Percentiles rank a stretch among this genome's conserved stretches.
phyloP scores from a whole-genome alignment of 2,329 filamentous ascomycete species.

The Hymenoscyphus fructigenus region DNA sequence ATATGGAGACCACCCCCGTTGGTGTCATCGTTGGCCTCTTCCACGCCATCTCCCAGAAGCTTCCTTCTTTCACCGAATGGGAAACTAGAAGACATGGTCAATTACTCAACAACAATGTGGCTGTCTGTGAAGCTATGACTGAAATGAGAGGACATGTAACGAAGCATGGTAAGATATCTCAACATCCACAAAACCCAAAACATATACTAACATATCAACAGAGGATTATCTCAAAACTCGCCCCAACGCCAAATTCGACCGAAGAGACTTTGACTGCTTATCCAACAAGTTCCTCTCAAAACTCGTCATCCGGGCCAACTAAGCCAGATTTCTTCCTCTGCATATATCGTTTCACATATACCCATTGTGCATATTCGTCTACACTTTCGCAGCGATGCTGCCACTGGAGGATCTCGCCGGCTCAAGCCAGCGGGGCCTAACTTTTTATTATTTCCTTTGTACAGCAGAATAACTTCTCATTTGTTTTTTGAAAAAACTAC shows the following conservation, averaged over 20 bases:
- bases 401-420: conserved; percentile 22
- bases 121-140: conserved; percentile 93
- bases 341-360: conserved; percentile 32
- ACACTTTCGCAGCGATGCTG: conserved; percentile 32
- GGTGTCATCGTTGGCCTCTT: conserved; percentile 96
- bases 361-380: conserved; percentile 34
- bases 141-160: conserved; percentile 90
- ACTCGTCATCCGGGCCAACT: conserved; percentile 93
- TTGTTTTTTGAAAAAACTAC: conserved; percentile 16
- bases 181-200: neutral
- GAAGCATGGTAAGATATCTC: conserved; percentile 78
- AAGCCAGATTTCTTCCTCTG: conserved; percentile 31
- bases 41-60: conserved; percentile 96
- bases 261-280: conserved; percentile 88
- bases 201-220: conserved; percentile 41
- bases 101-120: conserved; percentile 83
- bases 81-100: conserved; percentile 89
- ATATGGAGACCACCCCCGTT: conserved; percentile 95
- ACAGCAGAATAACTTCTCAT: conserved; percentile 20
- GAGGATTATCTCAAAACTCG: conserved; percentile 84
- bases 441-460: conserved; percentile 30
- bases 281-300: conserved; percentile 98
- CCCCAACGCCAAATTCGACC: conserved; percentile 76
- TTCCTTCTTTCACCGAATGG: conserved; percentile 91
- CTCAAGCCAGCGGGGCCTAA: conserved; percentile 2